These are phyloP conservation scores for Cucumis variabilis DNA, from an alignment of 331 rosid genomes.

Conservation along the genomic window DNA sequence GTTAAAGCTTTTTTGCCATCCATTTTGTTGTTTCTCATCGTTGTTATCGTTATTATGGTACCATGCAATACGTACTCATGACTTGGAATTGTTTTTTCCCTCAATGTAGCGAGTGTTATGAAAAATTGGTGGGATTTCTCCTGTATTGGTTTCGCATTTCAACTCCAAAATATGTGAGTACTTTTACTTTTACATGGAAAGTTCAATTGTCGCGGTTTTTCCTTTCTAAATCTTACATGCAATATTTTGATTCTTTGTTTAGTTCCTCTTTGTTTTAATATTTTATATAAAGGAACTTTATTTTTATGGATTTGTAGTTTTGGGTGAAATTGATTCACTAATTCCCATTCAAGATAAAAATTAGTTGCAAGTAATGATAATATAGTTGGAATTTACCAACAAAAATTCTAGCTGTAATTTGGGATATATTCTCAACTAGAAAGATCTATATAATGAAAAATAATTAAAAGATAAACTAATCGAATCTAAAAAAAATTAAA, in stretches of 20 bases:
- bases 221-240: background rate
- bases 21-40: background rate
- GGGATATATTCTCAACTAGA: background rate
- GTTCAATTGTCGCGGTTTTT: background rate
- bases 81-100: background rate
- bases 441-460: background rate
- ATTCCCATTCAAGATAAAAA: background rate
- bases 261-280: background rate
- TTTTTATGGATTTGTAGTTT: background rate
- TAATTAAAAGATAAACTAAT: background rate
- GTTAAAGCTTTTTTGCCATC: background rate
- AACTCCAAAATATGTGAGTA: constrained; percentile 64
- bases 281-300: background rate
- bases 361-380: background rate
- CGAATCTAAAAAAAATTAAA: background rate
- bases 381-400: background rate
- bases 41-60: no score
- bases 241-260: background rate
- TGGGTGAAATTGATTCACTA: background rate
- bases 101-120: constrained; percentile 75
- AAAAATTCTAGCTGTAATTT: background rate
- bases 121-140: constrained; percentile 79
- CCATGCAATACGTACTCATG: background rate
- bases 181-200: background rate
- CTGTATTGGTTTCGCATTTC: constrained; percentile 88